Conservation (phyloP, 2,329 filamentous ascomycete genomes). For the Xylaria sp. region DNA sequence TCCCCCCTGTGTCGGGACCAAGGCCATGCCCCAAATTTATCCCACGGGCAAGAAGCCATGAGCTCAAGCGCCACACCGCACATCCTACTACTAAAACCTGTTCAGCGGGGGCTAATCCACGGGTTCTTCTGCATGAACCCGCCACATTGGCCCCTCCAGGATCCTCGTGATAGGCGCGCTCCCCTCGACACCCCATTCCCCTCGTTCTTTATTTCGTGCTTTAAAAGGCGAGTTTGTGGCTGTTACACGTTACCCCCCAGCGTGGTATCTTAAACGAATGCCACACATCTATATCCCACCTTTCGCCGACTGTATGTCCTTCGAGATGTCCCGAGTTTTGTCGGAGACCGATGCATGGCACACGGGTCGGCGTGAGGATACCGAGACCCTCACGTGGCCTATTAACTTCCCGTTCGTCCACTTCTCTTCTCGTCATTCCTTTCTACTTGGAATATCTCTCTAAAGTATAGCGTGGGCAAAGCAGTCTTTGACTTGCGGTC, state of each 20-base stretch:
- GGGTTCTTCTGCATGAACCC: constrained; percentile 28
- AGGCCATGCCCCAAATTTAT: constrained; percentile 18
- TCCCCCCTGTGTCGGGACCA: constrained; percentile 29
- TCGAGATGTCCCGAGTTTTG: constrained; percentile 4
- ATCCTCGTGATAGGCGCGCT: constrained; percentile 2
- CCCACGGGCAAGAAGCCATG: neutral
- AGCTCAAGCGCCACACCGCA: constrained; percentile 20
- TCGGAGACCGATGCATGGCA: constrained; percentile 20
- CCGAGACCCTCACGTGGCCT: constrained; percentile 24
- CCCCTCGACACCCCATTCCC: constrained; percentile 9
- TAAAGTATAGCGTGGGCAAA: neutral
- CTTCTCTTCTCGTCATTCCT: constrained; percentile 3
- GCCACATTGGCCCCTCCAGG: constrained; percentile 23
- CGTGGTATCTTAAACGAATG: constrained; percentile 15
- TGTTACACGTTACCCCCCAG: constrained; percentile 19
- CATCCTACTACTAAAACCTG: constrained; percentile 8
- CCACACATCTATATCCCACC: constrained; percentile 6
- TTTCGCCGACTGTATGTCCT: neutral
- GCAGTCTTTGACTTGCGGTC: neutral
- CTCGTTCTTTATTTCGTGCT: neutral
- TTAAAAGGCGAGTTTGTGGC: constrained; percentile 7
- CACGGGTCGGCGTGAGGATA: constrained; percentile 11
- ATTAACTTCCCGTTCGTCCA: constrained; percentile 3
- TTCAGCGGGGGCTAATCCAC: constrained; percentile 17
- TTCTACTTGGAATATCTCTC: neutral